phyloP scores from a whole-genome alignment of 805 yeast species.

The Maudiozyma saulgeensis region DNA sequence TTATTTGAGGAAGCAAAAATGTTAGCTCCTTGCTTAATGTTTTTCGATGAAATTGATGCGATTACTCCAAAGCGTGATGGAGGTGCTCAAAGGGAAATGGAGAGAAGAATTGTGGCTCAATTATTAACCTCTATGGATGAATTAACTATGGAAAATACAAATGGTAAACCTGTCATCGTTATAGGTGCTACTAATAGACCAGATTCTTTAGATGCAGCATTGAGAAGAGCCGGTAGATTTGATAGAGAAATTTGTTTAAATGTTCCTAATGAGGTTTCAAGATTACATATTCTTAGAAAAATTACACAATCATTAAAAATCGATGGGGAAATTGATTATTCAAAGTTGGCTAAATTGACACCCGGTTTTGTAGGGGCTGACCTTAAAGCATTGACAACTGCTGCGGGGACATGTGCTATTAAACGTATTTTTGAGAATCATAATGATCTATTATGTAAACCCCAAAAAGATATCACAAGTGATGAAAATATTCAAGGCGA shows the following conservation, averaged over 20 bases:
- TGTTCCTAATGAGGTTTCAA: conserved; percentile 84
- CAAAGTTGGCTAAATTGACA: conserved; percentile 74
- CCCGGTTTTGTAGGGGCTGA: conserved; percentile 99
- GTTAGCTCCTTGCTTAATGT: conserved; percentile 85
- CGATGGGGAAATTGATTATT: conserved; percentile 60
- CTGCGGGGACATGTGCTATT: conserved; percentile 91
- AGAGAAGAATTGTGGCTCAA: conserved; percentile 92
- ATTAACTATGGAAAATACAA: conserved; percentile 75
- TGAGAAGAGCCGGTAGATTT: conserved; percentile 93
- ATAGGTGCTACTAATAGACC: conserved; percentile 97
- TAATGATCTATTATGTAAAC: conserved; percentile 4
- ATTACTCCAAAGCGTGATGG: conserved; percentile 97
- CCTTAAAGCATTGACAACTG: conserved; percentile 83
- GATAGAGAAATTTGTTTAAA: conserved; percentile 89
- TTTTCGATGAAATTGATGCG: conserved; percentile 95
- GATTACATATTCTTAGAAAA: conserved; percentile 64
- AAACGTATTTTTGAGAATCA: conserved; percentile 73
- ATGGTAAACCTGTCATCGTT: conserved; percentile 85
- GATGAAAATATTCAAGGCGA: conserved; percentile 11
- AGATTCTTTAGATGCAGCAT: conserved; percentile 86
- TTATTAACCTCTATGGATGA: conserved; percentile 92
- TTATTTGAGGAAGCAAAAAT: conserved; percentile 85
- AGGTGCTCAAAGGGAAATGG: conserved; percentile 93
- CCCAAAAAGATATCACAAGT: neutral
- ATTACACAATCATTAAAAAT: conserved; percentile 62